Percentiles rank a stretch among this genome's conserved stretches.
Evolutionary conservation across 1,284 basidiomycete species (phyloP).

Genomic region (Sporisorium graminicola): DNA sequence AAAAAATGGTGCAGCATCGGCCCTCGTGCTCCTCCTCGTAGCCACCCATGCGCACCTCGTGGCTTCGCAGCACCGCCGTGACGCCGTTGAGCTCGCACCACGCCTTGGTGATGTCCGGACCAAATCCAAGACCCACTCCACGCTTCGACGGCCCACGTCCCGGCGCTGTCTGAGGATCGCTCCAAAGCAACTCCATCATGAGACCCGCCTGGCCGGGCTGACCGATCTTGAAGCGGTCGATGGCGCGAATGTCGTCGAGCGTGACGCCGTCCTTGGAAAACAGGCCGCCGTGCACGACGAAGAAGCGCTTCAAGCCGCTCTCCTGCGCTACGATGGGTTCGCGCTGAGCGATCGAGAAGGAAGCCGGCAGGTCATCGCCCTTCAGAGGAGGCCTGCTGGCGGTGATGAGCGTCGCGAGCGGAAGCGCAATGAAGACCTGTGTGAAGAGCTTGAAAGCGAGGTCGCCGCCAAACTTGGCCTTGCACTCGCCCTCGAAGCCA

Average conservation of each 20-base stretch:
- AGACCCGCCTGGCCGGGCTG: slow-evolving; percentile 95
- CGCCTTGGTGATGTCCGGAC: slow-evolving; percentile 75
- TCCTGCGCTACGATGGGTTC: slow-evolving; percentile 81
- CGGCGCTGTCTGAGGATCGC: slow-evolving; percentile 88
- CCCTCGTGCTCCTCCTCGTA: slow-evolving; percentile 91
- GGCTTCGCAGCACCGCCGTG: slow-evolving; percentile 90
- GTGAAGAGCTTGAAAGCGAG: slow-evolving; percentile 68
- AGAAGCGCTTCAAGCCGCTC: slow-evolving; percentile 83
- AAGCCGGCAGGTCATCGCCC: slow-evolving; percentile 50
- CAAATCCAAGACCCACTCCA: slow-evolving; percentile 94
- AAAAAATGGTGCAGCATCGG: slow-evolving; percentile 83
- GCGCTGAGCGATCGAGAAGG: slow-evolving; percentile 58
- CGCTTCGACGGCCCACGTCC: slow-evolving; percentile 98
- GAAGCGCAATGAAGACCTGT: slow-evolving; percentile 71
- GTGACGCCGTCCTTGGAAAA: slow-evolving; percentile 95
- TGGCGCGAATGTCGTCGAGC: slow-evolving; percentile 88
- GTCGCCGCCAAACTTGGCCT: slow-evolving; percentile 71
- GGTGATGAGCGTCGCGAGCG: slow-evolving; percentile 86
- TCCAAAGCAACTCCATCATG: slow-evolving; percentile 81
- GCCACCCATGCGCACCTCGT: slow-evolving; percentile 91
- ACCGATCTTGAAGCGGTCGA: slow-evolving; percentile 82
- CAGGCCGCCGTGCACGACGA: slow-evolving; percentile 90
- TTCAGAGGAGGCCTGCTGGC: slow-evolving; percentile 77
- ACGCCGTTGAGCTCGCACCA: slow-evolving; percentile 91
- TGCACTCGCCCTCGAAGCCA: slow-evolving; percentile 95